Evolutionary conservation across 1,139 yeast genomes (phyloP).

Genomic region (Geotrichum carabidarum): DNA sequence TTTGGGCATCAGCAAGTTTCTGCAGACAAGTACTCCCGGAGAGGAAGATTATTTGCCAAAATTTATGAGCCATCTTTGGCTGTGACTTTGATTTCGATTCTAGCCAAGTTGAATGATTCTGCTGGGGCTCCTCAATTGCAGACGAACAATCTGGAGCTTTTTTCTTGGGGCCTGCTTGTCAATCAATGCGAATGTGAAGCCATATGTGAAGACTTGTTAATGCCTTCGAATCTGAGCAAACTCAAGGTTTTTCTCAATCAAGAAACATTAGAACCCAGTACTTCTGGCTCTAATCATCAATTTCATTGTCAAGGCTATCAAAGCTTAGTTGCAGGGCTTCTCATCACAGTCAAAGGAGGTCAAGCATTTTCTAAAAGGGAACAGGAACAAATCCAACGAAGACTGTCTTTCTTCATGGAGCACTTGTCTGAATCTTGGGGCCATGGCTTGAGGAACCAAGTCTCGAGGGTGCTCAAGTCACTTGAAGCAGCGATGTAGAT

Average conservation of each 20-base stretch:
- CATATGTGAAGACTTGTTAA: conserved; percentile 12
- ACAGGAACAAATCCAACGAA: conserved; percentile 11
- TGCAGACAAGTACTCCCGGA: conserved; percentile 8
- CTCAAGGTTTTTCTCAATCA: neutral
- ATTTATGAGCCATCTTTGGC: conserved; percentile 17
- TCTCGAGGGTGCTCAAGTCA: conserved; percentile 15
- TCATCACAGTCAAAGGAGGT: conserved; percentile 16
- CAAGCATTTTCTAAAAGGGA: conserved; percentile 15
- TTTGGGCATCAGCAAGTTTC: conserved; percentile 10
- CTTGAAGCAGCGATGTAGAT: conserved; percentile 14
- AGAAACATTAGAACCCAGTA: neutral
- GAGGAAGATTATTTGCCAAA: conserved; percentile 6
- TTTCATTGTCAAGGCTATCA: conserved; percentile 25
- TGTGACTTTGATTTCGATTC: conserved; percentile 4
- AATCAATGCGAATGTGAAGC: conserved; percentile 21
- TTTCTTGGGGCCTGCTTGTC: conserved; percentile 24
- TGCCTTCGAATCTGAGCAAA: neutral
- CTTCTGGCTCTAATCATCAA: neutral
- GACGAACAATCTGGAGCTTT: conserved; percentile 17
- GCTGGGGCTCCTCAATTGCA: neutral
- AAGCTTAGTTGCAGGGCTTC: conserved; percentile 22
- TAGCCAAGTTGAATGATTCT: conserved; percentile 1
- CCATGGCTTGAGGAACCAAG: conserved; percentile 22
- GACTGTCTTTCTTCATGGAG: conserved; percentile 18
- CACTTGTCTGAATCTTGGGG: conserved; percentile 19